Evolutionary conservation across 108 stramenopile species (phyloP).

Genomic region (Pseudonitzschia multiseries): DNA sequence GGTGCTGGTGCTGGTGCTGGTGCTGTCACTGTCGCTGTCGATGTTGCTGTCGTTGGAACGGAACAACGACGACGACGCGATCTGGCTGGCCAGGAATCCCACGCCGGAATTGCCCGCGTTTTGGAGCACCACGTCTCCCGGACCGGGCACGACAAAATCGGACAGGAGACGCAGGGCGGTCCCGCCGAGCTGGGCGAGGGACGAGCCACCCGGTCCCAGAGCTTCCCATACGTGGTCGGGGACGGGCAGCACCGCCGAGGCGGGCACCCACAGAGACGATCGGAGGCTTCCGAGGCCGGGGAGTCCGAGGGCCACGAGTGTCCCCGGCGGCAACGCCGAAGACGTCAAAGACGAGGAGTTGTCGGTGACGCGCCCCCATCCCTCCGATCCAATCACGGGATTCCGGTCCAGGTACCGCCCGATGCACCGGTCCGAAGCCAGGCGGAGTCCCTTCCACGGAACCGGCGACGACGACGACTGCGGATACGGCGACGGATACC

Average conservation of each 20-base stretch:
- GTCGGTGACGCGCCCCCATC: slow-evolving; percentile 38
- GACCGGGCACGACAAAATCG: slow-evolving; percentile 24
- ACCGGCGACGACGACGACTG: neutral
- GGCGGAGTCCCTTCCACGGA: neutral
- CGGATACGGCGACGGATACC: slow-evolving; percentile 40
- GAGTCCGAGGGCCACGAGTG: slow-evolving; percentile 36
- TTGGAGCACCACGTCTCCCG: slow-evolving; percentile 34
- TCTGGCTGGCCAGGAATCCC: slow-evolving; percentile 47
- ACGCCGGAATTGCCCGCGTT: slow-evolving; percentile 62
- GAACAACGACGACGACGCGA: slow-evolving; percentile 24
- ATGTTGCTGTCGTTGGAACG: neutral
- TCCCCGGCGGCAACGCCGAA: slow-evolving; percentile 16
- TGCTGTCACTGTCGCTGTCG: too few relatives aligned
- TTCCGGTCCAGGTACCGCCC: slow-evolving; percentile 23
- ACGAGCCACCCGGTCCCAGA: slow-evolving; percentile 27
- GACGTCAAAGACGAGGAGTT: neutral
- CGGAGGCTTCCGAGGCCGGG: slow-evolving; percentile 52
- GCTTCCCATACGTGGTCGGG: slow-evolving; percentile 8
- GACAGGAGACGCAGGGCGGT: slow-evolving; percentile 47
- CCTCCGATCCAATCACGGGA: slow-evolving; percentile 48
- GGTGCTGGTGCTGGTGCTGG: neutral
- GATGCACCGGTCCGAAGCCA: slow-evolving; percentile 3
- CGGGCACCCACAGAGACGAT: slow-evolving; percentile 35
- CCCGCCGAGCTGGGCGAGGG: slow-evolving; percentile 47
- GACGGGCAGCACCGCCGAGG: slow-evolving; percentile 18